phyloP scores from a whole-genome alignment of 2,329 filamentous ascomycete species.

The Didymella segeticola region DNA sequence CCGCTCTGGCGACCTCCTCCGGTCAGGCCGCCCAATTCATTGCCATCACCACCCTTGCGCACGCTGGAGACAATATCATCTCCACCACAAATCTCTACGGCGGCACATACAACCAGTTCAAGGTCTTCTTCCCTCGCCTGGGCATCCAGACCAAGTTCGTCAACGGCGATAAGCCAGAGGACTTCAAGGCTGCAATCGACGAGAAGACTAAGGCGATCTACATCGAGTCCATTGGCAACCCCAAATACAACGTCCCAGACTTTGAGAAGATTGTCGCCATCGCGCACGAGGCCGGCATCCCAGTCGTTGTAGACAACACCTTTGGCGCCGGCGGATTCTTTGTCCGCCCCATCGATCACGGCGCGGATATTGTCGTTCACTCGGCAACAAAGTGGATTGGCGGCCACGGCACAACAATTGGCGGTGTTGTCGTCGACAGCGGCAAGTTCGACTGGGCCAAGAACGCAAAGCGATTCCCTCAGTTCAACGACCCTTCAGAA shows the following conservation, averaged over 20 bases:
- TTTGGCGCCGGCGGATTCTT: constrained; percentile 94
- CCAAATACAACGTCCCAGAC: constrained; percentile 90
- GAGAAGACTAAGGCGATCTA: constrained; percentile 93
- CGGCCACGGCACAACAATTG: constrained; percentile 85
- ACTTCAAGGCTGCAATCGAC: constrained; percentile 83
- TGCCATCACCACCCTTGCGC: constrained; percentile 81
- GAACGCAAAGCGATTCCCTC: constrained; percentile 83
- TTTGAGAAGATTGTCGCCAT: constrained; percentile 85
- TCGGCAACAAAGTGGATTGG: constrained; percentile 98
- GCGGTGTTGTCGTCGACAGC: constrained; percentile 82
- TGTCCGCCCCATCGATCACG: constrained; percentile 83
- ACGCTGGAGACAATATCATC: constrained; percentile 90
- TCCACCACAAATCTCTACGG: constrained; percentile 87
- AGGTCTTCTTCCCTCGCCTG: constrained; percentile 85
- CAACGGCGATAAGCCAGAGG: constrained; percentile 77
- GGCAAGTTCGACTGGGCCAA: constrained; percentile 95
- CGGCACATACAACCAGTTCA: constrained; percentile 97
- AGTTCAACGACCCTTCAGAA: constrained; percentile 86
- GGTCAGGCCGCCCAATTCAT: constrained; percentile 95
- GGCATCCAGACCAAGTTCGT: constrained; percentile 91
- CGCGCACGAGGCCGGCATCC: constrained; percentile 71
- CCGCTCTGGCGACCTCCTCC: constrained; percentile 82
- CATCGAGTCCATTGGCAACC: constrained; percentile 87
- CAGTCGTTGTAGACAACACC: constrained; percentile 79
- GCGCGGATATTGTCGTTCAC: constrained; percentile 92